Base-by-base conservation (phyloP, 2,329 filamentous ascomycete species). In the Drechslerella coelobrocha region DNA sequence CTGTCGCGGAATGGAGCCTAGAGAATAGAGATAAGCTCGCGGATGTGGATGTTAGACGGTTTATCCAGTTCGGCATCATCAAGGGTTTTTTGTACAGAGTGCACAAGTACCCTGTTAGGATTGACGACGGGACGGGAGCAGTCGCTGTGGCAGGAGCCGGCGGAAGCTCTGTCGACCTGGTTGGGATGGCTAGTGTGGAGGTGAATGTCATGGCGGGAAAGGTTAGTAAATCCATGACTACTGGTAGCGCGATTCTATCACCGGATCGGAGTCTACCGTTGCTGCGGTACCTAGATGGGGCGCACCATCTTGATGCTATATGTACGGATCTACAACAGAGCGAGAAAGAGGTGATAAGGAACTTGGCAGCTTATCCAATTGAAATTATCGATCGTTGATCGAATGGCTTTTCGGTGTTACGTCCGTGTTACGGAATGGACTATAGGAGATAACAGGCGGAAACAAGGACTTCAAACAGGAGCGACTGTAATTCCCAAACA, bases 51-150 rank as follows among this genome's bases (percentile, higher is more conserved):
- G 86, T 97, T 61, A 86, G 94, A 10, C 88, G 94, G 26, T 88
- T 99, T 73, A 91, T 97, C 73, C 95, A 96, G 68, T 99, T 97
- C 76, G 94, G 93, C 63, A 85, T 97, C 68, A 96, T 97, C 78
- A 97, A 97, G 80, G 92, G 93, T 14, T 90, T 95, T 74, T 81
- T 99, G 23, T 97, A 97, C 79, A 86, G 94, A 31, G 88, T 97
- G 41, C 91, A 97, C 80, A 95, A 94, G 78, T 95, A 95, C 77
- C 89, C 91, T 26, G 85, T 95, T 0, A 87, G 84, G 2, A 86
- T 86, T 77, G 56, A 47, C 52, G 56, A 66, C 47, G 63, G 63
- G 3, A 68, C 41, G 2, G 63, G 63, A 2, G 51, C 52, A 4
- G 61, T 61, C 23, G 61, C 61, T 9, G 29, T 51, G 12, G 60